A percentile compares a stretch with the other conserved stretches of the same genome.
phyloP scores from a whole-genome alignment of 2,329 filamentous ascomycete genomes.

The Botrytis sinoallii region DNA sequence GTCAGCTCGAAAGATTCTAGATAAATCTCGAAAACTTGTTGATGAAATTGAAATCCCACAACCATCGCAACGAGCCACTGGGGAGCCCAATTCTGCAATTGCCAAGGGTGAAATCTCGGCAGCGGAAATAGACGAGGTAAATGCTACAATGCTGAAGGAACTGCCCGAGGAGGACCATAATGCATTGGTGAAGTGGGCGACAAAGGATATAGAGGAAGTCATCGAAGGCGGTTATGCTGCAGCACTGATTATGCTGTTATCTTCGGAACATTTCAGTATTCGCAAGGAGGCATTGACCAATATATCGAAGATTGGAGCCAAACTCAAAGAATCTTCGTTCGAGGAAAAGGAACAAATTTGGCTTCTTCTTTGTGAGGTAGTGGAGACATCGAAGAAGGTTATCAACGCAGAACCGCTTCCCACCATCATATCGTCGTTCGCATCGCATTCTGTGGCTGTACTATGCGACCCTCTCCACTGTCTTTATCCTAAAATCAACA shows the following conservation, averaged over 20 bases:
- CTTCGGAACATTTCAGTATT: conserved; percentile 71
- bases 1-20: conserved; percentile 34
- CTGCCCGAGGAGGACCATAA: conserved; percentile 44
- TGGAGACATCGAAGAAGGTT: conserved; percentile 64
- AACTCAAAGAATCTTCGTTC: conserved; percentile 65
- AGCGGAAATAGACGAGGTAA: conserved; percentile 24
- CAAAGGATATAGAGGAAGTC: conserved; percentile 74
- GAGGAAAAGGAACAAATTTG: conserved; percentile 75
- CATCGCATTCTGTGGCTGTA: conserved; percentile 65
- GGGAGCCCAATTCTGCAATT: background rate
- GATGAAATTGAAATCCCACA: conserved; percentile 30
- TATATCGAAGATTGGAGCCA: conserved; percentile 62
- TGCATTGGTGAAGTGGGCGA: conserved; percentile 62
- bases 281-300: conserved; percentile 73
- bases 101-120: conserved; percentile 18
- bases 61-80: background rate
- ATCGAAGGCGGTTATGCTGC: conserved; percentile 73
- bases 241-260: conserved; percentile 70
- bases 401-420: conserved; percentile 61
- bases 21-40: conserved; percentile 30
- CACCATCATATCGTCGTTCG: conserved; percentile 73
- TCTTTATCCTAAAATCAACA: conserved; percentile 83
- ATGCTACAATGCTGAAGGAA: conserved; percentile 24
- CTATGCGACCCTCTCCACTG: conserved; percentile 74
- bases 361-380: conserved; percentile 74